Base-by-base conservation (phyloP, 139 green algal genomes). In the Pedinophyceae sp. region DNA sequence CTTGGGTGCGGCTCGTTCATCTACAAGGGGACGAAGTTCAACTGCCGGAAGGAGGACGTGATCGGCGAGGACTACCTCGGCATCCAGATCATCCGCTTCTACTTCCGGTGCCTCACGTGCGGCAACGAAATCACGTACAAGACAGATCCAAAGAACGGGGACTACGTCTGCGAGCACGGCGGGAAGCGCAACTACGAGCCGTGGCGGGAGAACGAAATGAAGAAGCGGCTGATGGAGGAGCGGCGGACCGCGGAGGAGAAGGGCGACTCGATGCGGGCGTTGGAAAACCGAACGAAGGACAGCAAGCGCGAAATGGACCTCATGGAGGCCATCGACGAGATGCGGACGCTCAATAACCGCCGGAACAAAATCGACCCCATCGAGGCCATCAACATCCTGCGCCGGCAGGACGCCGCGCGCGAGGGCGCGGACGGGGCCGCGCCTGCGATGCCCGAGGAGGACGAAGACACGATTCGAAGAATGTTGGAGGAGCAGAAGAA, bases 21-120 rank as follows among this genome's bases (percentile, higher is more conserved):
- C 77, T 95, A 93, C 86, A 95, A 96, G 57, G 83, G 89, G 23
- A 97, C 91, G 27, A 98, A 98, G 64, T 98, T 98, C 80, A 97
- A 96, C 75, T 86, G 76, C 1, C 67, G 79, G 25, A 98, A 93
- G 68, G 88, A 98, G 67, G 81, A 95, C 48, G 87, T 94, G 7
- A 47, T 70, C 30, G 86, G 79, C 0, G 86, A 98, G 34, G 67
- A 70, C 13, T 98, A 98, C 71, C 67, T 98, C 29, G 91, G 90
- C 18, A 93, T 97, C 43, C 71, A 85, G 54, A 74, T 90, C 40
- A 50, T 80, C 66, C 71, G 91, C 7, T 98, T 98, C 72, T 97
- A 95, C 66, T 93, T 89, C 52, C 80, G 85, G 24, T 98, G 91
- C 59, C 85, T 74, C 2, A 77, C 76, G 24, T 98, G 91, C 55